phyloP scores from a whole-genome alignment of 176 grass and related monocot genomes.

The Hsuehochloa calcarea region DNA sequence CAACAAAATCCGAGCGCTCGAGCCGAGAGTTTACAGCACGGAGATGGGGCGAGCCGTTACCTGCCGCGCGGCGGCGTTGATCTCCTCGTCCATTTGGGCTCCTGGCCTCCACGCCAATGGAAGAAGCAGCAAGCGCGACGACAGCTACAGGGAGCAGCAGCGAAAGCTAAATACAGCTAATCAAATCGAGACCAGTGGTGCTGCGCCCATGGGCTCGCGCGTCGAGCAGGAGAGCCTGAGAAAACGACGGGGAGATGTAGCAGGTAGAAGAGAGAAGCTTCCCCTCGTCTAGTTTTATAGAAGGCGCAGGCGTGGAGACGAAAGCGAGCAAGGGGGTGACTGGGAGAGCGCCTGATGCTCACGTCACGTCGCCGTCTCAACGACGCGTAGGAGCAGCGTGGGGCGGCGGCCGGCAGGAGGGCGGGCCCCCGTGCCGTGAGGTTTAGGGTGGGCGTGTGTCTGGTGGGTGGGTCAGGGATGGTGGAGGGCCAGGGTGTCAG shows the following conservation, averaged over 20 bases:
- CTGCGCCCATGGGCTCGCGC: neutral
- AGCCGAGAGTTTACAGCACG: neutral
- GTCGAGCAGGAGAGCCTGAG: neutral
- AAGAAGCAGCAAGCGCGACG: neutral
- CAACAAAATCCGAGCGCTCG: neutral
- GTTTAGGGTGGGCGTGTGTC: neutral
- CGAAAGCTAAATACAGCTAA: neutral
- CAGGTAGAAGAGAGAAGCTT: slow-evolving; percentile 21
- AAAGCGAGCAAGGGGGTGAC: neutral
- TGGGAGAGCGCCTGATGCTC: neutral
- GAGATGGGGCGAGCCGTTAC: slow-evolving; percentile 2
- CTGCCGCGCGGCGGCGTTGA: slow-evolving; percentile 36
- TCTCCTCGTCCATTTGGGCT: slow-evolving; percentile 46
- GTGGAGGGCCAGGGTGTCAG: neutral
- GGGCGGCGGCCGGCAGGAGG: slow-evolving; percentile 1
- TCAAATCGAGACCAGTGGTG: neutral
- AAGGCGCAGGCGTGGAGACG: neutral
- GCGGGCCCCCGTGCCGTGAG: neutral
- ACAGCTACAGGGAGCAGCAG: neutral
- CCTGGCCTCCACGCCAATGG: neutral
- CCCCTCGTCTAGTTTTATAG: slow-evolving; percentile 25
- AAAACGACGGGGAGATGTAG: neutral
- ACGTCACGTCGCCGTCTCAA: slow-evolving; percentile 40
- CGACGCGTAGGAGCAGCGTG: slow-evolving; percentile 39
- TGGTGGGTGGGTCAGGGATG: neutral